Evolutionary conservation across 306 rosid genomes (phyloP).

Genomic region (Pyrus betulifolia): DNA sequence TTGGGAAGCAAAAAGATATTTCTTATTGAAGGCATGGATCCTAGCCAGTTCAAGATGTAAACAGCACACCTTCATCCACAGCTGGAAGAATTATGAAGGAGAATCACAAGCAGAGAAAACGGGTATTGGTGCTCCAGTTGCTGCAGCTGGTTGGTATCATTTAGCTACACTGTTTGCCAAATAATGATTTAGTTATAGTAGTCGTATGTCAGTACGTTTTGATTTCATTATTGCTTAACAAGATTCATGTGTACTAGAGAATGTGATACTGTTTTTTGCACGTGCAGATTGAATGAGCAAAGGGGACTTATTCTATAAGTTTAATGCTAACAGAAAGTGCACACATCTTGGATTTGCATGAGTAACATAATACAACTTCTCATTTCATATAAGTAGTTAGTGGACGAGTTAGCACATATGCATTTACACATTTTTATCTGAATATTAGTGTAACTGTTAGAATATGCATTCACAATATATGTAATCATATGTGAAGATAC

Average conservation of each 20-base stretch:
- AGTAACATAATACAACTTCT: not conserved
- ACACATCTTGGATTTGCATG: not conserved
- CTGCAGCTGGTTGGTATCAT: constrained; percentile 33
- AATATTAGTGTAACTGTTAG: not conserved
- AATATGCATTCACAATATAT: too few relatives aligned
- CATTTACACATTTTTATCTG: not conserved
- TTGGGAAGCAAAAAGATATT: too few relatives aligned
- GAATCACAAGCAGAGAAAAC: constrained; percentile 41
- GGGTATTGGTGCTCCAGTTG: not conserved
- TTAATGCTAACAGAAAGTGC: not conserved
- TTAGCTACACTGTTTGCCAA: not conserved
- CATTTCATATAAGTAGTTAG: not conserved
- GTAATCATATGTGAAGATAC: too few relatives aligned
- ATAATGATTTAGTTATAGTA: not conserved
- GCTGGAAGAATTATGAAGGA: constrained; percentile 52
- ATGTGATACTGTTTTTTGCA: not conserved
- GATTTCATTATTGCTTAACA: not conserved
- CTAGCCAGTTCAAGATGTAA: constrained; percentile 52
- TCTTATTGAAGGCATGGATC: constrained; percentile 7
- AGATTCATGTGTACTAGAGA: not conserved
- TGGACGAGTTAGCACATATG: not conserved
- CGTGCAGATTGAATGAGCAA: not conserved
- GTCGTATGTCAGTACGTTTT: not conserved
- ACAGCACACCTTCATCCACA: constrained; percentile 38
- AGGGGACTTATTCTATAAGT: not conserved